Conservation (phyloP, 306 rosid species). For the Purshia tridentata region DNA sequence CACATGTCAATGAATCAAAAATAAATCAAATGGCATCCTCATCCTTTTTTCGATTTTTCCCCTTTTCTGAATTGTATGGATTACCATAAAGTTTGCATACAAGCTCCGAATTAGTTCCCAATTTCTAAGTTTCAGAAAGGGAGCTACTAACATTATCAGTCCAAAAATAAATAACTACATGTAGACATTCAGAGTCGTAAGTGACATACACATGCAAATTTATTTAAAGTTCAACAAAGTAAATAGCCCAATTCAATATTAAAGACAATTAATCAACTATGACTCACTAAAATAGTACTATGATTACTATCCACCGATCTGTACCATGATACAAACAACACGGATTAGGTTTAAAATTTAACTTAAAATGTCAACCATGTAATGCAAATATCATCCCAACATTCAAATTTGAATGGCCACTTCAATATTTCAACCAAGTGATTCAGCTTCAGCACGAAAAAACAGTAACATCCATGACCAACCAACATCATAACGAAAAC, state of each 20-base stretch:
- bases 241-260: not conserved
- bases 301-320: too few relatives aligned
- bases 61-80: too few relatives aligned
- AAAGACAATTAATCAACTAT: not conserved
- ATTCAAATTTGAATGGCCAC: not conserved
- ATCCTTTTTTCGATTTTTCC: not conserved
- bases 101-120: not conserved
- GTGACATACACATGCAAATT: not conserved
- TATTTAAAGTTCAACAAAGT: not conserved
- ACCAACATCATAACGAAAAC: not conserved
- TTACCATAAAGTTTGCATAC: not conserved
- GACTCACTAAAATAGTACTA: not conserved
- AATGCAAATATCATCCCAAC: conserved; percentile 3
- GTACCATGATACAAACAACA: not conserved
- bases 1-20: not conserved
- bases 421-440: not conserved
- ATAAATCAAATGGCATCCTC: not conserved
- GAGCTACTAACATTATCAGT: not conserved
- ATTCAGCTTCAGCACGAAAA: not conserved
- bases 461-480: not conserved
- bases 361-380: not conserved
- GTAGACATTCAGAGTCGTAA: not conserved
- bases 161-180: not conserved
- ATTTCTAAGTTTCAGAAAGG: not conserved
- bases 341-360: not conserved